Conservation (phyloP, 495 filamentous ascomycete genomes). For the Aspergillus steynii region DNA sequence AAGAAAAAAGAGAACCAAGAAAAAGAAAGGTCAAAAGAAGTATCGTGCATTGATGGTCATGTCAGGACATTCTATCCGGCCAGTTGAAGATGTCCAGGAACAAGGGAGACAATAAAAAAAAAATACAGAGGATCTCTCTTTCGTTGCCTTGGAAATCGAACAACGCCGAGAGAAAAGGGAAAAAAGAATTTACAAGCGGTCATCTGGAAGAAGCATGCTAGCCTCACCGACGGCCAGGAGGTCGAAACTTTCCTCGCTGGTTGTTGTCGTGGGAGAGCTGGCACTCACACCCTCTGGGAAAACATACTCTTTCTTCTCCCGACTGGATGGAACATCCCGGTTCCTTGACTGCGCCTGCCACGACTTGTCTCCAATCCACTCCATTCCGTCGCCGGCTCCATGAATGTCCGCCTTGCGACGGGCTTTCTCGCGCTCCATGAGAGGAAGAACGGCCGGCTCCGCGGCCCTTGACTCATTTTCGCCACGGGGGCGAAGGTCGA, state of each 20-base stretch:
- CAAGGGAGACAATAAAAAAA: not conserved
- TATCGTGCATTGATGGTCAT: constrained; percentile 4
- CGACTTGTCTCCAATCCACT: constrained; percentile 55
- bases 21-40: constrained; percentile 14
- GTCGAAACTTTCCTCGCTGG: constrained; percentile 67
- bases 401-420: constrained; percentile 27
- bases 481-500: constrained; percentile 48
- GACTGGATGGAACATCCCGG: constrained; percentile 20
- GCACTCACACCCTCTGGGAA: constrained; percentile 21
- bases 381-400: constrained; percentile 49
- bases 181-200: constrained; percentile 11
- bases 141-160: not conserved
- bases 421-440: constrained; percentile 48
- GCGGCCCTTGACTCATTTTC: constrained; percentile 15
- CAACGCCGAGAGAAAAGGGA: not conserved
- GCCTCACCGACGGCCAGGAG: constrained; percentile 49
- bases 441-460: constrained; percentile 26
- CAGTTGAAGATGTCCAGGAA: not conserved
- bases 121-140: not conserved
- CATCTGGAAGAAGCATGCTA: constrained; percentile 40
- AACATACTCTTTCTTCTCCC: constrained; percentile 24
- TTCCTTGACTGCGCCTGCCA: constrained; percentile 22
- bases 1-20: constrained; percentile 1
- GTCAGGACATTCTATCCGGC: not conserved
- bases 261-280: constrained; percentile 40